phyloP scores from a whole-genome alignment of 495 filamentous ascomycete species.

The Venustampulla echinocandica region DNA sequence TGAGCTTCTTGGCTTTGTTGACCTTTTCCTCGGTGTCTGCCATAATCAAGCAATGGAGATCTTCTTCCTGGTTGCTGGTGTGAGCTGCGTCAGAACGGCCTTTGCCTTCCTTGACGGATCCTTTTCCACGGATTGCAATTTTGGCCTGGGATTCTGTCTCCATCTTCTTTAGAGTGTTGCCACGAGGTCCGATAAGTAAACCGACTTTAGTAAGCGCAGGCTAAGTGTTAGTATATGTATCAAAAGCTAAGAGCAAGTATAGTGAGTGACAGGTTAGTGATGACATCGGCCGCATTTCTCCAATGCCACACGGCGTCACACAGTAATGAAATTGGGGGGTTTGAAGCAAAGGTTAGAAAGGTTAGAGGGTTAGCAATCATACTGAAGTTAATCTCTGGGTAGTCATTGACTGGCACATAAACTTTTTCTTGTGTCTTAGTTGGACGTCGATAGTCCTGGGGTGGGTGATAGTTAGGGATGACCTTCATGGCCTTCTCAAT shows the following conservation, averaged over 20 bases:
- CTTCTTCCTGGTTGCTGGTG: slow-evolving; percentile 99
- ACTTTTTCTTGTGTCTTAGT: slow-evolving; percentile 99
- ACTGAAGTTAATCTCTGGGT: slow-evolving; percentile 99
- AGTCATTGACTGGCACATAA: slow-evolving; percentile 99
- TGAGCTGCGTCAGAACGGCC: slow-evolving; percentile 97
- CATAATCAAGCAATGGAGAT: slow-evolving; percentile 98
- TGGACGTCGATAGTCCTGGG: slow-evolving; percentile 92
- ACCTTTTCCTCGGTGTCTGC: slow-evolving; percentile 98
- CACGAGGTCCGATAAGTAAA: slow-evolving; percentile 98
- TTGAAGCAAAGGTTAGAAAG: slow-evolving; percentile 51
- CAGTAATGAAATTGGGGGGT: slow-evolving; percentile 32
- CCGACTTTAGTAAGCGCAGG: slow-evolving; percentile 93
- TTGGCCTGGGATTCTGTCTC: slow-evolving; percentile 93
- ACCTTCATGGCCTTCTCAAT: slow-evolving; percentile 97
- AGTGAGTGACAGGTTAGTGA: slow-evolving; percentile 48
- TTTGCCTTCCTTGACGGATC: slow-evolving; percentile 99
- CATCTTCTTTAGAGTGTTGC: slow-evolving; percentile 99
- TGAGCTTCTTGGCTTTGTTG: slow-evolving; percentile 93
- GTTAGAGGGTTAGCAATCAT: slow-evolving; percentile 99
- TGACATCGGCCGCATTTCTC: slow-evolving; percentile 34
- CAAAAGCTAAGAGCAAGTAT: slow-evolving; percentile 33
- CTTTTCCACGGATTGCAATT: slow-evolving; percentile 98
- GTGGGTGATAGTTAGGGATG: slow-evolving; percentile 96
- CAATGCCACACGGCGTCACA: slow-evolving; percentile 35
- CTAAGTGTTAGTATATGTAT: slow-evolving; percentile 80